Percentiles rank a stretch among this genome's conserved stretches.
phyloP scores from a whole-genome alignment of 1,284 basidiomycete genomes.

The Cutaneotrichosporon daszewskae region DNA sequence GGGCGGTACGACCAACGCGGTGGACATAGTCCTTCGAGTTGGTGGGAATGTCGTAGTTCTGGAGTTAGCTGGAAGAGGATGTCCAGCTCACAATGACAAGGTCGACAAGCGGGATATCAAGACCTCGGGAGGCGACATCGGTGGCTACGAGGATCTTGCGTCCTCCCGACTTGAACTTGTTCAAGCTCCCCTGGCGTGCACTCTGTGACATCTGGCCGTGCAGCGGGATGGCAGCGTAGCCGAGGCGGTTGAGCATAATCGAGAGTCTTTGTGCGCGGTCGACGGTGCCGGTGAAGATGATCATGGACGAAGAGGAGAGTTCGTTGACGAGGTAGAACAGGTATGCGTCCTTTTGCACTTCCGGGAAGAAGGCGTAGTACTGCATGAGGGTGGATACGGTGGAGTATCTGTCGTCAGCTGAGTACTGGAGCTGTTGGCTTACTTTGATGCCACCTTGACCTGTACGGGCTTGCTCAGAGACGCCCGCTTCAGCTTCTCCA shows the following conservation, averaged over 20 bases:
- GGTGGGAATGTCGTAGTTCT: conserved; percentile 94
- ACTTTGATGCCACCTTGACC: conserved; percentile 91
- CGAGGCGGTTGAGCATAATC: conserved; percentile 81
- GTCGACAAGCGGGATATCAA: conserved; percentile 95
- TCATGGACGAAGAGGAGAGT: conserved; percentile 85
- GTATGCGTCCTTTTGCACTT: conserved; percentile 87
- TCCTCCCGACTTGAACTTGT: conserved; percentile 93
- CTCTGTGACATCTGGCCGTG: conserved; percentile 95
- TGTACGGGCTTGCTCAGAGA: conserved; percentile 90
- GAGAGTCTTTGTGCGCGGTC: conserved; percentile 86
- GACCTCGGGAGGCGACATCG: conserved; percentile 89
- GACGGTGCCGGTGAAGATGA: conserved; percentile 94
- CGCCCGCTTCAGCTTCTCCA: conserved; percentile 95
- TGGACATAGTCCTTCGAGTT: conserved; percentile 99
- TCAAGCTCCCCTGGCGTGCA: conserved; percentile 85
- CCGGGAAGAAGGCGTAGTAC: conserved; percentile 91
- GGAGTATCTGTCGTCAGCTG: conserved; percentile 65
- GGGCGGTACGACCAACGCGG: conserved; percentile 92
- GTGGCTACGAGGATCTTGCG: conserved; percentile 97
- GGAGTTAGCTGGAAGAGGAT: not conserved
- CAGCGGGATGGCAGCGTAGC: conserved; percentile 91
- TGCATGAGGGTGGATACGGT: conserved; percentile 93
- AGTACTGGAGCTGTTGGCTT: conserved; percentile 34
- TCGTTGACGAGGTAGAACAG: conserved; percentile 86
- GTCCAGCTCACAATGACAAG: conserved; percentile 63